Base-by-base conservation (phyloP, 768 basidiomycete species). In the Lyophyllum atratum region DNA sequence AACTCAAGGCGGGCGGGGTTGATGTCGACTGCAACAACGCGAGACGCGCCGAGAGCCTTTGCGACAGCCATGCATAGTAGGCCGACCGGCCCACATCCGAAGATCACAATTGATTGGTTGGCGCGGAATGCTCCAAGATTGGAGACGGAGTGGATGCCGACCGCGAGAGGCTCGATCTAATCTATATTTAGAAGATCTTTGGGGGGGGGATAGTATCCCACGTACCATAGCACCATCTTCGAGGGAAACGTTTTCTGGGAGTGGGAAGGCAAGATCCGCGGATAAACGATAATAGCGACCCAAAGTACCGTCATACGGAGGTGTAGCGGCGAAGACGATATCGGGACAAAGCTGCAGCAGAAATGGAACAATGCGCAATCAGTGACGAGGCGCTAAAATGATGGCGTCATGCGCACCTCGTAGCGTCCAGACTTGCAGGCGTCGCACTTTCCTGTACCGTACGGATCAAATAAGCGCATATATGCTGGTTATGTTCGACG, bases 1-100 rank as follows among this genome's bases (percentile, higher is more conserved):
- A 98, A 97, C 49, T 91, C 82, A 47, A 98, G 85, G 34, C 95
- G 87, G 26, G 79, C 71, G 29, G 83, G 75, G 52, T 86, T 80
- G 59, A 93, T 89, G 67, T 95, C 95, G 59, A 96, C 83, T 3
- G 88, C 95, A 58, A 98, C 82, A 59, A 96, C 80, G 47, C 90
- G 86, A 40, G 81, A 79, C 2, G 94, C 96, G 33, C 94, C 95
- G 46, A 96, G 78, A 2, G 95, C 95, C 70, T 90, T 95, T 7
- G 96, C 95, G n/a, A 94, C 93, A 7, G 93, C 95, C 90, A 95
- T 93, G 68, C 90, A 92, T 21, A 97, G 83, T 26, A 96, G 76
- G n/a, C 94, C 92, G 53, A 82, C 77, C 26, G 95, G 95, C 2
- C 95, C 93, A 59, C 87, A 95, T 28, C 95, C 95, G 65, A 95